Evolutionary conservation across 192 early-diverging fungal genomes (phyloP), one percentile per base, ranked within the genome.

Genomic region (Podila epicladia): DNA sequence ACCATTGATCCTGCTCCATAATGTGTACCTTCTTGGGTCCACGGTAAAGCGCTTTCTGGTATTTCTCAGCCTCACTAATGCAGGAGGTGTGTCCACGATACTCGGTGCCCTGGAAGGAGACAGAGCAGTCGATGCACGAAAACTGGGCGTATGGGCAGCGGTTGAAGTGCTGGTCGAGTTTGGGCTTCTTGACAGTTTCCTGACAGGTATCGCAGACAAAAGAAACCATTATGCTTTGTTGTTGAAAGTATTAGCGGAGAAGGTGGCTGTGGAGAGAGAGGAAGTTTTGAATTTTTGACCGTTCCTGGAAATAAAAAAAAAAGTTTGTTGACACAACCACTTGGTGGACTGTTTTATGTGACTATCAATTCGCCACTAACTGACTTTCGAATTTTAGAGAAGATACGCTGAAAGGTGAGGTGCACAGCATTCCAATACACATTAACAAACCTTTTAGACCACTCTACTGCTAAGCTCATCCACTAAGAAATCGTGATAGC

Each of bases 31-130:
- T 93, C 75, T 94, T 92, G 33, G 85, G 79, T 55, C 87, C 89
- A 79, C 94, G 92, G 83, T 94, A 95, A 33, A 95, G 78, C n/a
- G 86, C 73, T 71, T 93, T 93, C 74, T 97, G 91, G 82, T 97
- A 97, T 77, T 99, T 99, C 86, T 99, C 94, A 0, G 92, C 94
- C 73, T 99, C 97, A 15, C 90, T 91, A 22, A 99, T 97, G 82
- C 97, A 99, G 5, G 88, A 89, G 2, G 92, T 96, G 82, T 99
- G 97, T 28, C 86, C 74, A 41, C 92, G 86, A 85, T 96, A 97
- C 50, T 87, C 86, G 9, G 82, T 85, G 58, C 94, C 94, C 28
- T 87, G 79, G 84, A 99, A 99, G 53, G 94, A 95, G 20, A 82
- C 88, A 11, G 89, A 89, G 82, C 97, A 99, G 83, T 99, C 97